These are phyloP conservation scores for Suillus lakei DNA, from an alignment of 768 basidiomycete genomes.

Conservation along the genomic window DNA sequence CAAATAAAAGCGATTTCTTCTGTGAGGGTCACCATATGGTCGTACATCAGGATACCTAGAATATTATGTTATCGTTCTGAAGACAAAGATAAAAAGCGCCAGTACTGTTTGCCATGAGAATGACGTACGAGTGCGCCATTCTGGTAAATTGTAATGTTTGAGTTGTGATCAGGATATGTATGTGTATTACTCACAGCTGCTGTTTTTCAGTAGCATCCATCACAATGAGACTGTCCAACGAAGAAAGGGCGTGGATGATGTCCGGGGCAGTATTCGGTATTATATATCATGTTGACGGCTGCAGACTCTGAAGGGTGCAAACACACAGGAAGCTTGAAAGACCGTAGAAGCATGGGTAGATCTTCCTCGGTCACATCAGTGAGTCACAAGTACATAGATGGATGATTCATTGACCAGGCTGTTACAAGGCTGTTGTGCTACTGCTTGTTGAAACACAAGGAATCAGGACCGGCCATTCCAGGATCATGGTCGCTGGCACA, in stretches of 20 bases:
- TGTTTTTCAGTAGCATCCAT: not conserved
- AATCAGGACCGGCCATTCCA: not conserved
- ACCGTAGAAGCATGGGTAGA: not conserved
- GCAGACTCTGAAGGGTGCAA: not conserved
- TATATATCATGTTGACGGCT: not conserved
- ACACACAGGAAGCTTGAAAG: not conserved
- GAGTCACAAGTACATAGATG: not conserved
- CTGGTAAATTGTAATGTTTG: not conserved
- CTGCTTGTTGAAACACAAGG: not conserved
- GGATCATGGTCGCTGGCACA: not conserved
- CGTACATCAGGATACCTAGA: slow-evolving; percentile 35
- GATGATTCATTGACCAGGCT: not conserved
- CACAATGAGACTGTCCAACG: not conserved
- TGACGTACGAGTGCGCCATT: slow-evolving; percentile 1
- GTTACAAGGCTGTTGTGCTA: not conserved
- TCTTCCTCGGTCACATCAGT: not conserved
- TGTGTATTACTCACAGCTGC: not conserved
- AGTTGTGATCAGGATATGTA: not conserved
- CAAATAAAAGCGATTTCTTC: slow-evolving; percentile 50
- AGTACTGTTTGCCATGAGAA: slow-evolving; percentile 10
- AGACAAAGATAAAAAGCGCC: not conserved
- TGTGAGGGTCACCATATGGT: slow-evolving; percentile 32
- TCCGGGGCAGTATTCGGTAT: not conserved
- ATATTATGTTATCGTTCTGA: not conserved
- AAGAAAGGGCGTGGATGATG: not conserved